Conservation (phyloP, 1,139 yeast genomes). For the Candida glucosophila region DNA sequence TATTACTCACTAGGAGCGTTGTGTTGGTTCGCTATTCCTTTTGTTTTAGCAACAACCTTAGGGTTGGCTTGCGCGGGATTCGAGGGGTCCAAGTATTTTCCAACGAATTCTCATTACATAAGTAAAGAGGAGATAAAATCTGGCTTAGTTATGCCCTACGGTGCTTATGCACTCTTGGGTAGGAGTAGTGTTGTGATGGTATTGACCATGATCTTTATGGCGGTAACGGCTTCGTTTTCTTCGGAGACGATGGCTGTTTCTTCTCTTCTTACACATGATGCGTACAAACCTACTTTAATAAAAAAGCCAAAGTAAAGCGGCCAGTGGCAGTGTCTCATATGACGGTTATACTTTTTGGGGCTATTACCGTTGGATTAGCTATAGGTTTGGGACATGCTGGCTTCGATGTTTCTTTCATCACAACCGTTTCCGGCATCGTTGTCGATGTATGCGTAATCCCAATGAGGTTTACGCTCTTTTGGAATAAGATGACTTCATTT, state of each 20-base stretch:
- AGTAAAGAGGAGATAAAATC: conserved; percentile 16
- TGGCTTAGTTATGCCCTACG: conserved; percentile 21
- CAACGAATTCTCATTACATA: conserved; percentile 22
- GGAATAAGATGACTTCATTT: conserved; percentile 23
- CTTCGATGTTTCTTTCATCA: conserved; percentile 24
- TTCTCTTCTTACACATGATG: conserved; percentile 21
- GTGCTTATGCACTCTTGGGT: conserved; percentile 18
- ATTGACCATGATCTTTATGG: conserved; percentile 18
- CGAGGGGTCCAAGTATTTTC: conserved; percentile 15
- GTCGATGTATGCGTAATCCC: conserved; percentile 31
- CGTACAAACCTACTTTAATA: conserved; percentile 20
- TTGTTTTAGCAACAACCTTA: conserved; percentile 22
- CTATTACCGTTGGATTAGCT: conserved; percentile 20
- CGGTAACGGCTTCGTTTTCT: conserved; percentile 23
- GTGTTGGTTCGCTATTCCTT: conserved; percentile 22
- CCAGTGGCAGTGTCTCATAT: conserved; percentile 19
- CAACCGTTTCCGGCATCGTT: conserved; percentile 24
- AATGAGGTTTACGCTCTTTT: conserved; percentile 20
- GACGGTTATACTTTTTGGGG: conserved; percentile 20
- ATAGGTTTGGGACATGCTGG: conserved; percentile 24
- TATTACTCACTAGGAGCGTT: conserved; percentile 28
- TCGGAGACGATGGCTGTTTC: conserved; percentile 25
- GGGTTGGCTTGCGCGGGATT: conserved; percentile 20
- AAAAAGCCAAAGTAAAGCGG: conserved; percentile 16
- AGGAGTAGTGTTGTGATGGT: conserved; percentile 21